A percentile compares a stretch with the other conserved stretches of the same genome.
These are phyloP conservation scores for Tolypocladium guangdongense DNA, from an alignment of 2,329 filamentous ascomycete genomes.

Conservation along the genomic window DNA sequence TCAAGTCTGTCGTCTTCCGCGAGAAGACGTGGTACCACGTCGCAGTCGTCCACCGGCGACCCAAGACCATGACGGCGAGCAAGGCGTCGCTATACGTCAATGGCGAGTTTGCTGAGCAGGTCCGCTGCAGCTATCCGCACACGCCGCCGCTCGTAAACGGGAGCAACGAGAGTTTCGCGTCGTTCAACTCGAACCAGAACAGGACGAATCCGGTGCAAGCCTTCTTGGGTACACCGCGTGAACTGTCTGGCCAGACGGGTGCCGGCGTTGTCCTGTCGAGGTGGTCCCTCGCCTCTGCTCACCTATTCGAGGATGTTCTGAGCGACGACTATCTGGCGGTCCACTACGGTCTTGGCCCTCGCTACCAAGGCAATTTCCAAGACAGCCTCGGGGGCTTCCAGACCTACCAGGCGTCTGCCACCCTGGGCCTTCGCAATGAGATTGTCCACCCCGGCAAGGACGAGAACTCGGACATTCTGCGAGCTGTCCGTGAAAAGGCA, in stretches of 20 bases:
- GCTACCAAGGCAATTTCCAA: slow-evolving; percentile 93
- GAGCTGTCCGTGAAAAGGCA: slow-evolving; percentile 77
- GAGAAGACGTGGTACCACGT: slow-evolving; percentile 86
- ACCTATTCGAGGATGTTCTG: slow-evolving; percentile 76
- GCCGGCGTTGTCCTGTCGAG: slow-evolving; percentile 62
- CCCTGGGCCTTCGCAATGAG: slow-evolving; percentile 84
- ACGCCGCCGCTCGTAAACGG: slow-evolving; percentile 53
- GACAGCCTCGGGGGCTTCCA: slow-evolving; percentile 93
- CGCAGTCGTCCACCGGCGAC: slow-evolving; percentile 71
- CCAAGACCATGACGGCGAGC: slow-evolving; percentile 62
- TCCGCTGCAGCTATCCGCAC: slow-evolving; percentile 81
- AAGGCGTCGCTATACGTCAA: slow-evolving; percentile 85
- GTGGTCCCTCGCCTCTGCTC: slow-evolving; percentile 84
- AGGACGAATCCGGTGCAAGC: slow-evolving; percentile 69
- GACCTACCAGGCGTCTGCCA: slow-evolving; percentile 88
- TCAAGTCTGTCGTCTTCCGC: slow-evolving; percentile 72
- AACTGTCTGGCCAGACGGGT: slow-evolving; percentile 68
- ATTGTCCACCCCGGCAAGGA: slow-evolving; percentile 81
- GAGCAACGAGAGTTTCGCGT: slow-evolving; percentile 58
- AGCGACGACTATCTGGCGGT: slow-evolving; percentile 90
- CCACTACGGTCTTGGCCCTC: slow-evolving; percentile 76
- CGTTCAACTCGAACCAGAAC: slow-evolving; percentile 46
- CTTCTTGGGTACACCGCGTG: slow-evolving; percentile 85
- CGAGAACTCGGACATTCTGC: slow-evolving; percentile 82
- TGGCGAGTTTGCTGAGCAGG: slow-evolving; percentile 86